Evolutionary conservation across 305 asterid species (phyloP).

Genomic region (Rubia tinctorum): DNA sequence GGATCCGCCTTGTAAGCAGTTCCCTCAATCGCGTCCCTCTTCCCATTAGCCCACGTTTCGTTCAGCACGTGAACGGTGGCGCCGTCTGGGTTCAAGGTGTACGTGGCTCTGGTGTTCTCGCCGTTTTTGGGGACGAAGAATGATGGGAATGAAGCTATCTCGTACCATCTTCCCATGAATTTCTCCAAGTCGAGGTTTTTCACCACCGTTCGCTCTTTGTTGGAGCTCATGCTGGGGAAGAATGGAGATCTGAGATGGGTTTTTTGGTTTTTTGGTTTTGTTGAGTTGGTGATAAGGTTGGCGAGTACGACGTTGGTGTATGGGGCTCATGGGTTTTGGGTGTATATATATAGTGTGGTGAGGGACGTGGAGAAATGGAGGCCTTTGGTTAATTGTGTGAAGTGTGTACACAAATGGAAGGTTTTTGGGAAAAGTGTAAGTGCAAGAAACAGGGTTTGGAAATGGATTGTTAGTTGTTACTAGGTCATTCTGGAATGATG

Average conservation of each 20-base stretch:
- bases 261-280: too few relatives aligned
- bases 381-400: neutral
- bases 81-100: slow-evolving; percentile 33
- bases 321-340: neutral
- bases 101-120: slow-evolving; percentile 38
- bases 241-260: neutral
- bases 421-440: neutral
- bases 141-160: slow-evolving; percentile 45
- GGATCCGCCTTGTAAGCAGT: slow-evolving; percentile 34
- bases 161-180: slow-evolving; percentile 51
- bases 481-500: neutral
- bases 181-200: slow-evolving; percentile 25
- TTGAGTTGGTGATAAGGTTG: too few relatives aligned
- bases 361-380: neutral
- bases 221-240: slow-evolving; percentile 17
- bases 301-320: too few relatives aligned
- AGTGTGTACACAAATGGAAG: neutral
- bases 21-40: slow-evolving; percentile 32
- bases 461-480: neutral
- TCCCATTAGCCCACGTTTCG: slow-evolving; percentile 35
- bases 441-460: neutral
- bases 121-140: slow-evolving; percentile 33
- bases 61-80: slow-evolving; percentile 30
- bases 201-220: slow-evolving; percentile 33
- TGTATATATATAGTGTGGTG: neutral